Evolutionary conservation across 78 protist genomes (phyloP), one percentile per base, ranked within the genome.

Genomic region (Chrysochromulina tobinii): DNA sequence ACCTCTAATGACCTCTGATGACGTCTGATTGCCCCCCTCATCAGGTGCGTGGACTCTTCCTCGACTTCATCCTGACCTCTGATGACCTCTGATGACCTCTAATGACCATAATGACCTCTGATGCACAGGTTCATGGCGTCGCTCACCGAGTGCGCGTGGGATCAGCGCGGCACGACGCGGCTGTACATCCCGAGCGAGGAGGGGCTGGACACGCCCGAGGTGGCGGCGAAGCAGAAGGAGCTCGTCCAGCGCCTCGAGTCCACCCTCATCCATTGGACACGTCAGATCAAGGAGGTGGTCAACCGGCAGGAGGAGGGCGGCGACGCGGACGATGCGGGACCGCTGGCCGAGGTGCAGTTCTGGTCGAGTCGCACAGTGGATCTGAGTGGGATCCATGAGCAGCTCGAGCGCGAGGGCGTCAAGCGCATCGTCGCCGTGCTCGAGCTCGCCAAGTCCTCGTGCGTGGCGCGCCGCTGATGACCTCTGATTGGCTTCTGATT

Each of bases 201-300:
- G 83, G 81, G 84, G 17, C 9, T 87, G 12, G 0, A 58, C 11
- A 38, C 20, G 11, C 17, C 58, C 9, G 88, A 25, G 11, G 58
- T 0, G 9, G 93, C 95, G 1, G 68, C 92, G 14, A 27, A 6
- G 3, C 90, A 96, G 68, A 94, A 94, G 92, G 96, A 95, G 50
- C 93, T 97, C 11, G 94, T 95, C 18, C 96, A 93, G 67, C 90
- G 96, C 0, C 93, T 97, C n/a, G 93, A 95, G 75, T 81, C 88
- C 50, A 87, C 93, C 11, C 91, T 97, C 53, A 94, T 97, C 66
- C 98, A 96, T 87, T 97, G 99, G 99, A 96, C 98, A 11, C 72
- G 97, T 11, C 96, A 93, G 79, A 93, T 97, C 73, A 94, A 94
- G 61, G 96, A 96, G 53, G 95, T 94, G 9, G 54, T 97, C 54